Percentiles rank a stretch among this genome's conserved stretches.
phyloP scores from a whole-genome alignment of 2,329 filamentous ascomycete species.

The Ceratocystis huliohia region DNA sequence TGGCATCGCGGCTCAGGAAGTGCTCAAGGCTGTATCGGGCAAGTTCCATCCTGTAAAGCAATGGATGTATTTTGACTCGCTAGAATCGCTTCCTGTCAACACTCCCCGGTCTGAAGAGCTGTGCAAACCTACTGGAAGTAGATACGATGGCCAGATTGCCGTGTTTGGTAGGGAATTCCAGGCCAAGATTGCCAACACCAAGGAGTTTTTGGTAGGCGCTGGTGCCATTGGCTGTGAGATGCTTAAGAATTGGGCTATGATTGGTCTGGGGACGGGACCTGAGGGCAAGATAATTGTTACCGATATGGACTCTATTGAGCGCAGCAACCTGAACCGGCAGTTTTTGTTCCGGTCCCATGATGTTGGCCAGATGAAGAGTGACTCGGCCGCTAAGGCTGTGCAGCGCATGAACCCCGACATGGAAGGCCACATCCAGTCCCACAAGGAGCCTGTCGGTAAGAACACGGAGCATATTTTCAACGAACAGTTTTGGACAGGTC shows the following conservation, averaged over 20 bases:
- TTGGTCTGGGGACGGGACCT: constrained; percentile 78
- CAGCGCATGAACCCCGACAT: constrained; percentile 93
- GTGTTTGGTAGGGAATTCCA: constrained; percentile 92
- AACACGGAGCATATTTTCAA: constrained; percentile 94
- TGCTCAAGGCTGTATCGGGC: constrained; percentile 90
- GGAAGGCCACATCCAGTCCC: constrained; percentile 66
- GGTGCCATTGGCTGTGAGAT: constrained; percentile 98
- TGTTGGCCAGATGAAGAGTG: constrained; percentile 93
- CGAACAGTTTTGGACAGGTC: constrained; percentile 73
- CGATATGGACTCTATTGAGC: constrained; percentile 97
- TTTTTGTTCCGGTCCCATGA: constrained; percentile 91
- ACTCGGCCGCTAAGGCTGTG: constrained; percentile 79
- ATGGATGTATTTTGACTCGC: constrained; percentile 93
- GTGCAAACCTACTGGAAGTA: constrained; percentile 71
- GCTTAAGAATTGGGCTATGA: constrained; percentile 99
- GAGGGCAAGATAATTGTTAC: constrained; percentile 84
- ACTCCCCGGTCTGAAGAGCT: constrained; percentile 67
- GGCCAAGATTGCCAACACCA: constrained; percentile 80
- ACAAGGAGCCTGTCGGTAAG: constrained; percentile 79
- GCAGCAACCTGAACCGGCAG: constrained; percentile 95
- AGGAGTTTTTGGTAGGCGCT: constrained; percentile 87
- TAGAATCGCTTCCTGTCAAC: constrained; percentile 81
- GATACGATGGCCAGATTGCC: constrained; percentile 94
- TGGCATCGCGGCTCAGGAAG: constrained; percentile 83
- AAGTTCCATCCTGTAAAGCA: constrained; percentile 95